Conservation (phyloP, 2,329 filamentous ascomycete species). For the Talaromyces sp. region DNA sequence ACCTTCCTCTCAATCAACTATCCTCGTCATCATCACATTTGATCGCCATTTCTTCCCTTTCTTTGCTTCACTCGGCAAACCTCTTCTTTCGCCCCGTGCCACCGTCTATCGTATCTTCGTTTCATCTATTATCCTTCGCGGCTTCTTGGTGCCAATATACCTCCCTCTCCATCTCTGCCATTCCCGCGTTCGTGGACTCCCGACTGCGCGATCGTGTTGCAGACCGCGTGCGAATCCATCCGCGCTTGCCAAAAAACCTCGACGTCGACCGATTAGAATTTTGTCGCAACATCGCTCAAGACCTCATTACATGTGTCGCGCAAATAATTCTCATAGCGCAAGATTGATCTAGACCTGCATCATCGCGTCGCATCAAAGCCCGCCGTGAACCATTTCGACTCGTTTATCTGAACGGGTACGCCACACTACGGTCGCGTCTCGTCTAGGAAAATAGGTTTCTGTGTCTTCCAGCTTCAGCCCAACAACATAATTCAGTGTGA, state of each 20-base stretch:
- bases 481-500: neutral
- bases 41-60: conserved; percentile 1
- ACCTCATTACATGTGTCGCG: conserved; percentile 7
- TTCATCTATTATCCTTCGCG: neutral
- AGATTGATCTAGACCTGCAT: neutral
- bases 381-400: neutral
- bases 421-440: conserved; percentile 10
- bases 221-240: conserved; percentile 9
- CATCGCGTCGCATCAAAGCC: conserved; percentile 8
- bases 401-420: neutral
- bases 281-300: conserved; percentile 6
- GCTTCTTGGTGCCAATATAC: neutral
- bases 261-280: neutral
- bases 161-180: neutral
- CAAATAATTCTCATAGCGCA: neutral
- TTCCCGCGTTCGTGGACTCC: conserved; percentile 9
- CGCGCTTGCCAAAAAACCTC: neutral
- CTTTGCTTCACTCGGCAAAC: neutral
- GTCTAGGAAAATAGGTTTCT: neutral
- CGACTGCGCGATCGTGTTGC: conserved; percentile 15
- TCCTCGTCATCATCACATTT: conserved; percentile 16
- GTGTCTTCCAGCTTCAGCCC: neutral
- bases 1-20: conserved; percentile 19
- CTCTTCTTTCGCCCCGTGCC: neutral
- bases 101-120: neutral